Base-by-base conservation (phyloP, 2,329 filamentous ascomycete species). In the Pseudogymnoascus sp. region DNA sequence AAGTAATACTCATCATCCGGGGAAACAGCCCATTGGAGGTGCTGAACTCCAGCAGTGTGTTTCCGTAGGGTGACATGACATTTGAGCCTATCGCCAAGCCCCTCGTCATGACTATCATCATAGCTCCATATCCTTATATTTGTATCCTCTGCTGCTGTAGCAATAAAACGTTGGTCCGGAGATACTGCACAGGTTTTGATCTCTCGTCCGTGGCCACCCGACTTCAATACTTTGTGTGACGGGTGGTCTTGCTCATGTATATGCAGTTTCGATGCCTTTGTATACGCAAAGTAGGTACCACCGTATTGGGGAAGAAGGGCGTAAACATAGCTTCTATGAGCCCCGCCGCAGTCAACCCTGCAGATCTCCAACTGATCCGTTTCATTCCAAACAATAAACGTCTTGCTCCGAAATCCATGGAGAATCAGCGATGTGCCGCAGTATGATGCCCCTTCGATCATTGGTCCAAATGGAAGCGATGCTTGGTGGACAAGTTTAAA, bases 131-230 rank as follows among this genome's bases (percentile, higher is more conserved):
- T 82, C 33, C 90, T 87, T 65, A 99, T 89, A 13, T 82, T 77
- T 0, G 88, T 90, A 70, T 90, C 88, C 72, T 90, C 88, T 0
- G 86, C 84, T 0, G 87, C 88, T 1, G 87, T 90, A 0, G 86
- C 87, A 37, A 90, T 77, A 4, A 88, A 70, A 4, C 71, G 71
- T 7, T 59, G 68, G 62, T 63, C 65, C 29, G 44, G 33, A 69
- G 79, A 80, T 2, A 82, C 71, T 19, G 85, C 81, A 65, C 84
- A 74, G 1, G 83, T 76, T 72, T 90, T 90, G 68, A 97, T 89
- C 75, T 99, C 95, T 62, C 95, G 81, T 0, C 95, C 95, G 74
- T 99, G 95, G 0, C 85, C 85, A 6, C 95, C 93, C 0, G 76
- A 68, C 67, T 87, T 86, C 11, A 96, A 67, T 0, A 81, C 72